A percentile compares a stretch with the other conserved stretches of the same genome.
These are phyloP conservation scores for Beauveria asiatica DNA, from an alignment of 2,329 filamentous ascomycete genomes.

Conservation along the genomic window DNA sequence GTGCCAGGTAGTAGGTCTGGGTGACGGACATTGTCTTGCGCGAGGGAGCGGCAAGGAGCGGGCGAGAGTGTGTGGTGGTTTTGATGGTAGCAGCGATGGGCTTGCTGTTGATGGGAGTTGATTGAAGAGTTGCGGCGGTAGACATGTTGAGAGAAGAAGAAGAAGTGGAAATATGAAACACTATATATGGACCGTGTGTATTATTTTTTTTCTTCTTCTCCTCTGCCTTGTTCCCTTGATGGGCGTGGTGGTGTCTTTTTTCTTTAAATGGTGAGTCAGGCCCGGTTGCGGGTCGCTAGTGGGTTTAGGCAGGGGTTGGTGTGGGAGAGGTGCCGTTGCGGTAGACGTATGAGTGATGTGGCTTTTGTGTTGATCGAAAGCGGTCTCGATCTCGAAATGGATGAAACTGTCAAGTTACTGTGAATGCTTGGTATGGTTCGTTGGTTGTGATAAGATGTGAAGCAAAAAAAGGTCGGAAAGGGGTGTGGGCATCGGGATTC, in stretches of 20 bases:
- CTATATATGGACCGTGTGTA: constrained; percentile 12
- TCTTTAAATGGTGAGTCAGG: constrained; percentile 20
- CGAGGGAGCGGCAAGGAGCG: constrained; percentile 32
- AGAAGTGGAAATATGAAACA: background rate
- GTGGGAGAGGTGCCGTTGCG: background rate
- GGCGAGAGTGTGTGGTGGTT: constrained; percentile 22
- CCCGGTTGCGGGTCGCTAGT: constrained; percentile 17
- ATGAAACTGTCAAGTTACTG: background rate
- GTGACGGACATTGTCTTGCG: constrained; percentile 94
- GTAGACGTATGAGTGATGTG: background rate
- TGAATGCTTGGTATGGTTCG: background rate
- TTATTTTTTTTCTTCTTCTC: constrained; percentile 14
- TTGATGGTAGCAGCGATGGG: constrained; percentile 15
- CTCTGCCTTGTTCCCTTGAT: background rate
- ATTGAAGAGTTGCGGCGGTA: constrained; percentile 20
- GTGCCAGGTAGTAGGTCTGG: constrained; percentile 96
- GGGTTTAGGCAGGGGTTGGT: constrained; percentile 9
- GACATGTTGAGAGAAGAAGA: constrained; percentile 21
- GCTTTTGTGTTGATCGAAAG: background rate
- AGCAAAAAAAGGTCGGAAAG: background rate
- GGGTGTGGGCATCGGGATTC: constrained; percentile 16
- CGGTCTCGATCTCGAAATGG: background rate
- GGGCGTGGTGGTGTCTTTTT: constrained; percentile 9
- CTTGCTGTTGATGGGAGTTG: constrained; percentile 18
- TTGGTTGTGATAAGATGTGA: background rate